Evolutionary conservation across 108 stramenopile genomes (phyloP), one percentile per base, ranked within the genome.

Genomic region (Licmophora abbreviata): DNA sequence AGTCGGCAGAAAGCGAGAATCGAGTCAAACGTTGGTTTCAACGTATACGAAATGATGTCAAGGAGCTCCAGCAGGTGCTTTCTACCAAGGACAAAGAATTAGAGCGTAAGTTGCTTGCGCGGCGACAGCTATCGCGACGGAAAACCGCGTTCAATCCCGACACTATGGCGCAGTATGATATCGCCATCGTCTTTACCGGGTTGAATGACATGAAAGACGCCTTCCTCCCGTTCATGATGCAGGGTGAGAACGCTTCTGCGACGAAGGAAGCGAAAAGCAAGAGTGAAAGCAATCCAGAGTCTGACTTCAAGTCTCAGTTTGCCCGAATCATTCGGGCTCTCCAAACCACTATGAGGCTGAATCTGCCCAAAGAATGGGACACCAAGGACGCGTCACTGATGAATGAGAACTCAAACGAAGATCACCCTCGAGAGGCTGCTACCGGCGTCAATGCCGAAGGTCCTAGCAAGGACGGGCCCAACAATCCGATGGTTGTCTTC

Each of bases 171-270:
- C 34, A 72, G 34, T 85, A 77, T 30, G 78, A 85, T 64, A 60
- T 80, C 31, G 78, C 76, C 7, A 74, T 85, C 9, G 78, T 85
- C 12, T 35, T 85, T 17, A 71, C 75, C 3, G 83, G 83, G 48
- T 23, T 77, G 21, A 85, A 85, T 62, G 83, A 85, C 50, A 48
- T 85, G 29, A 85, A 85, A 42, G 73, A 66, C 48, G 58, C 56
- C 1, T 72, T 74, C 25, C 44, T 85, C 48, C 83, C 83, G 0
- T 74, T 76, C 54, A 34, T 77, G 38, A 63, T 65, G 58, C 1
- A 6, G 3, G 30, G 30, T 14, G 26, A 48, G 5, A 48, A 48
- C 26, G 20, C 20, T 27, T 12, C 15, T 9, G 25, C 47, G 20
- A 48, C 47, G 29, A 15, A 44, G 7, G 43, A 44, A n/a, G 43